A percentile compares a stretch with the other conserved stretches of the same genome.
Conservation (phyloP, 2,329 filamentous ascomycete genomes). For the Paraconiothyrium sp. region DNA sequence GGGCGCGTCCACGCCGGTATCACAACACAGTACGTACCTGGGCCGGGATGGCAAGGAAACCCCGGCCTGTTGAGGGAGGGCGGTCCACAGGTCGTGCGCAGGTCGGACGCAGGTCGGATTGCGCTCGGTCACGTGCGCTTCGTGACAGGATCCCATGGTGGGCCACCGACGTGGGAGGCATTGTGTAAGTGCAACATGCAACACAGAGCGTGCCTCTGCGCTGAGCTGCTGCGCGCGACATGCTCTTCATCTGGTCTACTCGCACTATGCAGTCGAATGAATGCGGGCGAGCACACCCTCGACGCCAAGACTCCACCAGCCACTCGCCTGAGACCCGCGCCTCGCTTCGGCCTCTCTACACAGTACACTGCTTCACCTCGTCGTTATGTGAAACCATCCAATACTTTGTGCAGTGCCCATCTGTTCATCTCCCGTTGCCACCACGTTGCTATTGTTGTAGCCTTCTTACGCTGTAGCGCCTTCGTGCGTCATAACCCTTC, state of each 20-base stretch:
- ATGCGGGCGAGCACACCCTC: conserved; percentile 40
- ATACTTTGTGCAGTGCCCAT: conserved; percentile 28
- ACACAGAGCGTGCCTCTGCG: conserved; percentile 16
- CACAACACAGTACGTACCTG: conserved; percentile 18
- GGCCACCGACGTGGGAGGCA: background rate
- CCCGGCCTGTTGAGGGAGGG: conserved; percentile 3
- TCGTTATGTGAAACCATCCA: conserved; percentile 26
- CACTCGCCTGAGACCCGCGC: conserved; percentile 26
- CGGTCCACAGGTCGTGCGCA: background rate
- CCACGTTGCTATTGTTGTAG: conserved; percentile 13
- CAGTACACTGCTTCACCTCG: conserved; percentile 18
- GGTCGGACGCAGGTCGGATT: conserved; percentile 4
- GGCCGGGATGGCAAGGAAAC: background rate
- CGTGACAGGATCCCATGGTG: background rate
- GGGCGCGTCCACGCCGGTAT: conserved; percentile 18
- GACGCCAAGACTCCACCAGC: conserved; percentile 35
- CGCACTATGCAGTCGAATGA: conserved; percentile 32
- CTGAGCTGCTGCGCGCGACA: conserved; percentile 4
- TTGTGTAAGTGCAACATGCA: conserved; percentile 4
- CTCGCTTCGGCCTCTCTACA: conserved; percentile 5
- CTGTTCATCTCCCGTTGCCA: conserved; percentile 31
- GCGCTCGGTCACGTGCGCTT: conserved; percentile 1
- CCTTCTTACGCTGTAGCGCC: conserved; percentile 12
- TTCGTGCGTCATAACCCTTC: conserved; percentile 42
- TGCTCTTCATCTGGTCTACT: conserved; percentile 29